A percentile compares a stretch with the other conserved stretches of the same genome.
Conservation (phyloP, 2,329 filamentous ascomycete genomes). For the Mycosphaerella arachidis region DNA sequence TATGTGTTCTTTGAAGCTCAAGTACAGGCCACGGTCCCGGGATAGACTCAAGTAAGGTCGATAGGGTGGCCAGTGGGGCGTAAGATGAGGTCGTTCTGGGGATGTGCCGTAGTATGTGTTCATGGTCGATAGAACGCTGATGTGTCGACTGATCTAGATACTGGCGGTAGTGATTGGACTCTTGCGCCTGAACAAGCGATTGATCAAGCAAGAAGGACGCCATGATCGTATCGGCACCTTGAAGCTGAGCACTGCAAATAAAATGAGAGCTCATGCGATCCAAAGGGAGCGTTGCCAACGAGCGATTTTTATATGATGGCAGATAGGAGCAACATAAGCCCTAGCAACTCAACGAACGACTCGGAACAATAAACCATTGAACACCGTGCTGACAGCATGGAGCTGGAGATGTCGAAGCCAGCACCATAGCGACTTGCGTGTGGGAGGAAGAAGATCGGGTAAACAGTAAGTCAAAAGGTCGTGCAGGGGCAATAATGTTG, state of each 20-base stretch:
- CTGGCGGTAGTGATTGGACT: constrained; percentile 6
- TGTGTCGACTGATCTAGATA: constrained; percentile 6
- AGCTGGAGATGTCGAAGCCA: neutral
- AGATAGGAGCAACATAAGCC: neutral
- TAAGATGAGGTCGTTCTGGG: constrained; percentile 22
- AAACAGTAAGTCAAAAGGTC: constrained; percentile 9
- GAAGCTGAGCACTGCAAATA: neutral
- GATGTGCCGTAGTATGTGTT: constrained; percentile 16
- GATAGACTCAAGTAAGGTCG: constrained; percentile 21
- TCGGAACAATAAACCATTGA: neutral
- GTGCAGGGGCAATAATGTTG: neutral
- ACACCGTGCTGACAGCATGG: neutral
- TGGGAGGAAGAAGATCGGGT: constrained; percentile 10
- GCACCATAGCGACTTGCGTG: neutral
- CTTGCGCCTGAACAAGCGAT: constrained; percentile 10
- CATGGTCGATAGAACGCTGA: constrained; percentile 1
- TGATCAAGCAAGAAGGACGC: constrained; percentile 11
- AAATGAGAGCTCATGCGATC: neutral
- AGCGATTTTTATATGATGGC: neutral
- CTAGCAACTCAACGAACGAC: neutral
- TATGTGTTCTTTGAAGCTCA: constrained; percentile 33
- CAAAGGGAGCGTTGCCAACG: neutral
- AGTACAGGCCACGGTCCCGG: constrained; percentile 29
- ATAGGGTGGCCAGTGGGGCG: constrained; percentile 25
- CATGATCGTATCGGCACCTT: constrained; percentile 8